Evolutionary conservation across 2,329 filamentous ascomycete species (phyloP), one percentile per base, ranked within the genome.

Genomic region (Samsoniella hepiali): DNA sequence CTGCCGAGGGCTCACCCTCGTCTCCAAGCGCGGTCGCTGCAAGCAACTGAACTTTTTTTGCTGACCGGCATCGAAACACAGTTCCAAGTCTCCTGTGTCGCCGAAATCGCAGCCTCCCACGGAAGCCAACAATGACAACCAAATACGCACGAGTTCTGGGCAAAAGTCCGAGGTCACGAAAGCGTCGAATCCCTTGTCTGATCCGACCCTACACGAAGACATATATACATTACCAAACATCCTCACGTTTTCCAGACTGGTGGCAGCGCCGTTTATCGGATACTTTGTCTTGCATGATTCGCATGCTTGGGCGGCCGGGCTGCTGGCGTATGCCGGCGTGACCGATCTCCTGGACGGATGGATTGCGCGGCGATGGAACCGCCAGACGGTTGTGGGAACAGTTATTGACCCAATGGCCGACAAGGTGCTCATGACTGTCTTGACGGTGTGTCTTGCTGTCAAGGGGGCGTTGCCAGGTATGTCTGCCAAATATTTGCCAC

Each of bases 171-270:
- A 45, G 6, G 50, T 55, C 4, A 31, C 40, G 13, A 63, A 58
- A 36, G 51, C 53, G 3, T 44, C 49, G 1, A 57, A 51, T 17
- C 51, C 45, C 3, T 22, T 22, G 32, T n/a, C 63, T 3, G 53
- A 45, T 5, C 53, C 62, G 27, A 64, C 64, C 15, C 45, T 75
- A 9, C 91, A 89, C 73, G 95, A 99, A 77, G 93, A 99, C 73
- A 97, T 99, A 72, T 97, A 96, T 79, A 99, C 92, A 42, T 73
- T 99, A n/a, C 95, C 95, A 47, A 99, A 99, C 74, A 82, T 96
- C 66, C 84, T 99, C 60, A 99, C 95, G 1, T 88, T 94, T 68
- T 91, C 92, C 2, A 90, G 95, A 3, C 85, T 99, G 45, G 74
- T 91, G 58, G 89, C 91, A 1, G 91, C 95, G 1, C 95, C 95